Conservation (phyloP, 2,329 filamentous ascomycete genomes). For the Diaporthe humulicola region DNA sequence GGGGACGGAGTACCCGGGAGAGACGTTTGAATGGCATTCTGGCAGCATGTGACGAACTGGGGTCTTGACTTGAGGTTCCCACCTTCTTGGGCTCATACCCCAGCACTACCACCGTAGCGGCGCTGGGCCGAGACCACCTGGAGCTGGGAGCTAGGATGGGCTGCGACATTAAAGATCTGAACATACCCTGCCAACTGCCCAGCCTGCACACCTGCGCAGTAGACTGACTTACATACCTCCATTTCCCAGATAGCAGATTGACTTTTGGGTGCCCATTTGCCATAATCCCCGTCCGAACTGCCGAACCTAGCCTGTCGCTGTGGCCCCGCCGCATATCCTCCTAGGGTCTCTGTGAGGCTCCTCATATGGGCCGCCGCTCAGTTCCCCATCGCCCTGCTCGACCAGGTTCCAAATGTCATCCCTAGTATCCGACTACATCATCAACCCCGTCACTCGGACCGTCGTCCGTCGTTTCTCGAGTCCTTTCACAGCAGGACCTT, state of each 20-base stretch:
- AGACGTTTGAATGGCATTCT: background rate
- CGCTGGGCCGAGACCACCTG: constrained; percentile 28
- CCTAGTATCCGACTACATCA: constrained; percentile 74
- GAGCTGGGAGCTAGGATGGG: constrained; percentile 2
- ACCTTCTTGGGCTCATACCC: background rate
- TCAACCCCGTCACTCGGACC: constrained; percentile 76
- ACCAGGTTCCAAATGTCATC: constrained; percentile 64
- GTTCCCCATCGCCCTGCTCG: constrained; percentile 20
- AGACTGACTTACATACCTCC: constrained; percentile 8
- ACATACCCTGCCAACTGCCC: constrained; percentile 16
- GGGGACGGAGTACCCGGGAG: background rate
- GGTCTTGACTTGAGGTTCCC: background rate
- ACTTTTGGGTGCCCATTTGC: constrained; percentile 12
- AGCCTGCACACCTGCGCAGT: constrained; percentile 10
- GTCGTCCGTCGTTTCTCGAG: constrained; percentile 70
- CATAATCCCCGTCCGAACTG: constrained; percentile 19
- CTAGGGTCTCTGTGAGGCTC: constrained; percentile 9
- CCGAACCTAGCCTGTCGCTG: constrained; percentile 21
- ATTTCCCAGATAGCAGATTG: constrained; percentile 29
- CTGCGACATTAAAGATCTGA: constrained; percentile 29
- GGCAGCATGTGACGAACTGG: constrained; percentile 15
- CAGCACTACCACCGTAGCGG: constrained; percentile 6
- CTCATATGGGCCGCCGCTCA: constrained; percentile 23
- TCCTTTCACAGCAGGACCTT: constrained; percentile 49
- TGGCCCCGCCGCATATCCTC: background rate